Conservation (phyloP, 805 yeast species). For the Barnettozyma pratensis region DNA sequence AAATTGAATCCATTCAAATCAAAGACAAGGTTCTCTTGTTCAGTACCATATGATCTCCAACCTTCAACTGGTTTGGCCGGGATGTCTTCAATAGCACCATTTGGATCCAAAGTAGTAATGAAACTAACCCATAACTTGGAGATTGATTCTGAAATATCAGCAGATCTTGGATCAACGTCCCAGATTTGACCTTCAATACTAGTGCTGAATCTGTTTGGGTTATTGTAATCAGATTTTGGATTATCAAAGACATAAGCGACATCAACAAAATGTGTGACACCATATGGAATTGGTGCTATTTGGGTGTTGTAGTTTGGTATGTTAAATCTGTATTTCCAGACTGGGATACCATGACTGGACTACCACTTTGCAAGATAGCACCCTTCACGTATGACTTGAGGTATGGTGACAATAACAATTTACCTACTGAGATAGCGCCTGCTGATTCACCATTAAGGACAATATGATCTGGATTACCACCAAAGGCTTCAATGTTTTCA, state of each 20-base stretch:
- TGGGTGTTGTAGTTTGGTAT: constrained; percentile 2
- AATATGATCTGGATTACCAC: constrained; percentile 31
- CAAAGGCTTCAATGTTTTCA: constrained; percentile 30
- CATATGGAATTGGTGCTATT: background rate
- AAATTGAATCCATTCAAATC: constrained; percentile 7
- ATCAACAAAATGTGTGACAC: constrained; percentile 8
- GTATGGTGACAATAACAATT: constrained; percentile 7
- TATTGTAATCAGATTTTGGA: background rate
- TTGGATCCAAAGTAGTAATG: constrained; percentile 34
- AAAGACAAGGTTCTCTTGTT: constrained; percentile 3
- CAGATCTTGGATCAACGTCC: background rate
- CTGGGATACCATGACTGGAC: constrained; percentile 7
- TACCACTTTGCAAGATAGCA: constrained; percentile 17
- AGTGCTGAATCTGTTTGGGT: background rate
- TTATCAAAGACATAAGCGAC: constrained; percentile 11
- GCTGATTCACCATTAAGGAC: constrained; percentile 36
- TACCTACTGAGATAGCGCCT: constrained; percentile 26
- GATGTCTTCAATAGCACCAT: constrained; percentile 16
- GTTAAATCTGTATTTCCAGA: constrained; percentile 8
- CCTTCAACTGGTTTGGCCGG: background rate
- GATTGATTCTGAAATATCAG: constrained; percentile 1
- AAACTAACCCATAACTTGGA: constrained; percentile 7
- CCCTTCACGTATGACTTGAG: constrained; percentile 12
- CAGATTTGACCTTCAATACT: background rate
- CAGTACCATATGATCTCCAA: constrained; percentile 5